Base-by-base conservation (phyloP, 495 filamentous ascomycete genomes). In the Penicillium bovifimosum region DNA sequence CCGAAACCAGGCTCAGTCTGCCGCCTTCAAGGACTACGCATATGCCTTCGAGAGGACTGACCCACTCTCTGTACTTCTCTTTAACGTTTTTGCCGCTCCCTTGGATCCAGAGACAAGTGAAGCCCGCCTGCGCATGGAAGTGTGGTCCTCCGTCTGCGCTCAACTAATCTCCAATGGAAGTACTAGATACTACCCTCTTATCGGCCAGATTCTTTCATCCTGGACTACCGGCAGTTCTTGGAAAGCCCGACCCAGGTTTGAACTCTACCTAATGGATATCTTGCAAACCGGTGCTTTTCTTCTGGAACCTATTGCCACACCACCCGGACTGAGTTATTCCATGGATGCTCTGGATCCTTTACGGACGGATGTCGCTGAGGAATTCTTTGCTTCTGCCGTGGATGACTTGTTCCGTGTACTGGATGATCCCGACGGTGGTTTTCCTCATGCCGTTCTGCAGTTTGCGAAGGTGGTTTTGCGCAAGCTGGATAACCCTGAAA, bases 271-370 rank as follows among this genome's bases (percentile, higher is more conserved):
- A 5, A 92, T 95, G 88, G 85, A 90, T 63, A 86, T 92, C 52
- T 80, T 98, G 16, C 88, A 96, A 69, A 87, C 91, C 62, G 93
- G 93, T 52, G 84, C 88, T 24, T 96, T 96, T 63, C 72, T 98
- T 48, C 76, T 96, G 66, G 90, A 96, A 77, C 85, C 65, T 80
- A 87, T 71, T 85, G 90, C 71, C 62, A 70, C 65, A 53, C 75
- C 57, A 50, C 54, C 70, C 42, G 67, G 69, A n/a, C 50, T 70
- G 57, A 63, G 61, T 24, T 66, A 66, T 65, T 64, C 67, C 53
- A 62, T 69, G 41, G 76, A 79, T 41, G 63, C 72, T 24, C 74
- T 81, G 52, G 82, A 88, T 59, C 87, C 88, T 41, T 69, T 87
- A 29, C 83, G 88, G 61, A 82, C 81, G 39, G 86, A 91, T 61